phyloP scores from a whole-genome alignment of 208 protist species.

The Naegleria gruberi region DNA sequence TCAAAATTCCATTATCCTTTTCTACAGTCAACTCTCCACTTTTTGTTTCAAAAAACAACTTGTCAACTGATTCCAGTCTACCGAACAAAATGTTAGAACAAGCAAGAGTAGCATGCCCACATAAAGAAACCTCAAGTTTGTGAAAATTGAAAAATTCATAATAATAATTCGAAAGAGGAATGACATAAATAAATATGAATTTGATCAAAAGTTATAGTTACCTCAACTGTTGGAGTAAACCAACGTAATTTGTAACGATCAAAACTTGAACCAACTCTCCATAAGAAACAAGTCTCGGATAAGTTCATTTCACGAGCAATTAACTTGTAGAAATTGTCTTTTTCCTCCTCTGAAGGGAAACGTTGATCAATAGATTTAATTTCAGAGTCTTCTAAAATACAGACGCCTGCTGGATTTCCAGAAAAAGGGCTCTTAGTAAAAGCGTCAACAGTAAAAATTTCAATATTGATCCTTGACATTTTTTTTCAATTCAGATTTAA shows the following conservation, averaged over 20 bases:
- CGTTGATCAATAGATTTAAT: neutral
- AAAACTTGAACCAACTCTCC: neutral
- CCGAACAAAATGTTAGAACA: slow-evolving; percentile 21
- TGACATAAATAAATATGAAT: no score
- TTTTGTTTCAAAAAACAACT: neutral
- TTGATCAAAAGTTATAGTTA: no score
- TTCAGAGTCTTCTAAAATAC: neutral
- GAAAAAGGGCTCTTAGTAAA: slow-evolving; percentile 4
- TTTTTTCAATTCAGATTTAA: no score
- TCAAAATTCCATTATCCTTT: neutral
- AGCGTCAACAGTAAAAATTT: neutral
- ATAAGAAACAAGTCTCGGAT: slow-evolving; percentile 23
- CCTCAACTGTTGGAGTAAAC: slow-evolving; percentile 31
- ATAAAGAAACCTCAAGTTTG: slow-evolving; percentile 14
- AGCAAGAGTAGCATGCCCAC: slow-evolving; percentile 27
- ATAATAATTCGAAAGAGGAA: no score
- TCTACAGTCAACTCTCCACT: neutral
- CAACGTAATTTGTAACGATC: slow-evolving; percentile 8
- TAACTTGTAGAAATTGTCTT: neutral
- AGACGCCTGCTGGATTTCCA: slow-evolving; percentile 31
- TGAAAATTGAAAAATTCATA: no score
- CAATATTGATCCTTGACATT: neutral
- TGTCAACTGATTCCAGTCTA: no score
- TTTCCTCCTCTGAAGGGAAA: neutral
- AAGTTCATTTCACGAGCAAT: slow-evolving; percentile 33